phyloP scores from a whole-genome alignment of 2,329 filamentous ascomycete species.

The Botrytis fabae region DNA sequence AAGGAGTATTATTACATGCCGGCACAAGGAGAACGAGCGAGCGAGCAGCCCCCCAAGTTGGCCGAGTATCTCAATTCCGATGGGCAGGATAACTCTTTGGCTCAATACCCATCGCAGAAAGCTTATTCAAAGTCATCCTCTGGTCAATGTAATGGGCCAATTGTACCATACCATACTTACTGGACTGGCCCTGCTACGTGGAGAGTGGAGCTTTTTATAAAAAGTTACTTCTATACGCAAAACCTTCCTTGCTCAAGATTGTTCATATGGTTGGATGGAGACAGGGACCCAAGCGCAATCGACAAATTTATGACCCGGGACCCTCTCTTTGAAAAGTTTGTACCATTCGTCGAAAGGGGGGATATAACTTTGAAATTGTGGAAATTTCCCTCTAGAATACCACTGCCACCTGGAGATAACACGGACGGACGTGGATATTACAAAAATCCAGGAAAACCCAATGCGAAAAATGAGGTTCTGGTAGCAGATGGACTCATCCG shows the following conservation, averaged over 20 bases:
- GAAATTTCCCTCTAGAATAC: constrained; percentile 55
- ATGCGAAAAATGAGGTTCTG: constrained; percentile 39
- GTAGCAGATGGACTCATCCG: constrained; percentile 54
- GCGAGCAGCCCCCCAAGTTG: constrained; percentile 38
- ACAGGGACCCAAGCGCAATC: constrained; percentile 51
- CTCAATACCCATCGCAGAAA: constrained; percentile 40
- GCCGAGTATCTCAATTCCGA: constrained; percentile 42
- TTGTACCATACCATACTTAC: constrained; percentile 57
- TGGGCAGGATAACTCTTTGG: constrained; percentile 39
- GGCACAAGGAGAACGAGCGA: constrained; percentile 36
- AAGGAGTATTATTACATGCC: constrained; percentile 53
- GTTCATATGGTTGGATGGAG: constrained; percentile 55
- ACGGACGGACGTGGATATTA: constrained; percentile 52
- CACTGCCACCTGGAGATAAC: constrained; percentile 51
- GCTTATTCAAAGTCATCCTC: constrained; percentile 45
- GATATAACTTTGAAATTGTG: constrained; percentile 54
- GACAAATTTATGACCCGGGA: constrained; percentile 53
- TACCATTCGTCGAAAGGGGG: constrained; percentile 54
- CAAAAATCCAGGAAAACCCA: constrained; percentile 47
- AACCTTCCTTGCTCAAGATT: constrained; percentile 55
- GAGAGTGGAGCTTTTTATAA: constrained; percentile 57
- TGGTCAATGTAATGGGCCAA: constrained; percentile 55
- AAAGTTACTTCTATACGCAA: constrained; percentile 57
- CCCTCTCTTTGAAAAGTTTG: constrained; percentile 53
- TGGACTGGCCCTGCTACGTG: constrained; percentile 58